Conservation (phyloP, 768 basidiomycete genomes). For the Lentinula detonsa region DNA sequence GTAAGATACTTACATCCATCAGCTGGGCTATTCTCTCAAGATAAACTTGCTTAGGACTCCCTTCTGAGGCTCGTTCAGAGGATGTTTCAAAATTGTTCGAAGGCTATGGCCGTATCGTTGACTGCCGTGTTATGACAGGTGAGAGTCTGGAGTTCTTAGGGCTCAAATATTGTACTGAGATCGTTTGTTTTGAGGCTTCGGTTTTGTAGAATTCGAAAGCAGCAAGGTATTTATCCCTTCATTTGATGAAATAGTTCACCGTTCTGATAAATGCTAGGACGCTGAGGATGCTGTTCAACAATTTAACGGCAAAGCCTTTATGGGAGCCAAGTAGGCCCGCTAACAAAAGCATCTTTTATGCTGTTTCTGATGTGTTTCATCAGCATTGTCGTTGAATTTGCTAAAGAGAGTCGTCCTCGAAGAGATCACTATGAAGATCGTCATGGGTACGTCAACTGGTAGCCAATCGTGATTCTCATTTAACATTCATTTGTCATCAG, state of each 20-base stretch:
- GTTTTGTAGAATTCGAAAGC: conserved; percentile 94
- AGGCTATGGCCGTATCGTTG: conserved; percentile 81
- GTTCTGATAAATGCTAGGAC: conserved; percentile 46
- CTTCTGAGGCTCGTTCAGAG: conserved; percentile 74
- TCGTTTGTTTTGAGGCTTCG: conserved; percentile 60
- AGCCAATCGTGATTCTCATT: not conserved
- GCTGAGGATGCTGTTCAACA: conserved; percentile 90
- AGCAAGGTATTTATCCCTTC: conserved; percentile 46
- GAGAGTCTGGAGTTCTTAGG: not conserved
- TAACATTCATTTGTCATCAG: conserved; percentile 17
- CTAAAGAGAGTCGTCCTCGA: conserved; percentile 86
- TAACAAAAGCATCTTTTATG: not conserved
- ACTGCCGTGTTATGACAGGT: conserved; percentile 96
- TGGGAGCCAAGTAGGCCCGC: conserved; percentile 72
- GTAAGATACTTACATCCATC: conserved; percentile 34
- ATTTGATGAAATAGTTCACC: not conserved
- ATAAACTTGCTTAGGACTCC: conserved; percentile 50
- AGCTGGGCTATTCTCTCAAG: not conserved
- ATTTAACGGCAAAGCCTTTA: conserved; percentile 84
- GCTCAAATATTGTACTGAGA: not conserved
- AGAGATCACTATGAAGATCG: conserved; percentile 64
- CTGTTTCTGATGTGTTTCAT: not conserved
- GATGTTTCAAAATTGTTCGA: conserved; percentile 89
- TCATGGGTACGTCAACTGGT: conserved; percentile 42
- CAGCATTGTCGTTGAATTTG: conserved; percentile 94